These are phyloP conservation scores for Tetragonia tetragonoides DNA, from an alignment of 148 eudicot species.

Conservation along the genomic window DNA sequence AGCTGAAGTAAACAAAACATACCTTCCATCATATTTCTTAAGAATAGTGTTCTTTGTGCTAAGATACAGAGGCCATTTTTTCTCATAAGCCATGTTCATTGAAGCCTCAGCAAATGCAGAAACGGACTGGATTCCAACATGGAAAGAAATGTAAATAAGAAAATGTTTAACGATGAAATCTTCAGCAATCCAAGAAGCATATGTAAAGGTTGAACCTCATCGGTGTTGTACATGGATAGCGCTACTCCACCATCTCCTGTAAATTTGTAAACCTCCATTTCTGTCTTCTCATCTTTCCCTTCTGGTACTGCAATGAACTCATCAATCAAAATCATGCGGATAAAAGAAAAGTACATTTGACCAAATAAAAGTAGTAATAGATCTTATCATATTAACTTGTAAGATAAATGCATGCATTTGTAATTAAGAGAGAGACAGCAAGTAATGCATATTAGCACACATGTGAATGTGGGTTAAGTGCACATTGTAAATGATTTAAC, in stretches of 20 bases:
- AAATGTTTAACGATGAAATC: background rate
- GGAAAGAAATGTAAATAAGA: slow-evolving; percentile 1
- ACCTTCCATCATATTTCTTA: slow-evolving; percentile 96
- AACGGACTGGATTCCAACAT: slow-evolving; percentile 52
- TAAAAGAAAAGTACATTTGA: background rate
- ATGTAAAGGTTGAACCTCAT: slow-evolving; percentile 54
- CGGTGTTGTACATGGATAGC: slow-evolving; percentile 91
- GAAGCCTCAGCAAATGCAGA: slow-evolving; percentile 90
- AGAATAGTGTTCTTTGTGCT: slow-evolving; percentile 96
- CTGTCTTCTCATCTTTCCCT: slow-evolving; percentile 61
- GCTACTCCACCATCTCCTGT: slow-evolving; percentile 89
- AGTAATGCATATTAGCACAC: background rate
- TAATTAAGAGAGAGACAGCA: background rate
- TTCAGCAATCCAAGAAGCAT: background rate
- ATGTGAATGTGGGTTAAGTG: background rate
- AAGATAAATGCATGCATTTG: background rate
- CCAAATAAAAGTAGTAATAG: background rate
- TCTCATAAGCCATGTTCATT: slow-evolving; percentile 75
- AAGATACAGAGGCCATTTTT: slow-evolving; percentile 94
- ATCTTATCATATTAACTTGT: background rate
- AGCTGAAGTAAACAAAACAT: background rate
- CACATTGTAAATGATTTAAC: no score
- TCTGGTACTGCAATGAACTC: slow-evolving; percentile 62
- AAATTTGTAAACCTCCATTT: slow-evolving; percentile 74
- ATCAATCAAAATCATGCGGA: background rate